Evolutionary conservation across 257 asterid species (phyloP), one percentile per base, ranked within the genome.

Genomic region (Coffea canephora): DNA sequence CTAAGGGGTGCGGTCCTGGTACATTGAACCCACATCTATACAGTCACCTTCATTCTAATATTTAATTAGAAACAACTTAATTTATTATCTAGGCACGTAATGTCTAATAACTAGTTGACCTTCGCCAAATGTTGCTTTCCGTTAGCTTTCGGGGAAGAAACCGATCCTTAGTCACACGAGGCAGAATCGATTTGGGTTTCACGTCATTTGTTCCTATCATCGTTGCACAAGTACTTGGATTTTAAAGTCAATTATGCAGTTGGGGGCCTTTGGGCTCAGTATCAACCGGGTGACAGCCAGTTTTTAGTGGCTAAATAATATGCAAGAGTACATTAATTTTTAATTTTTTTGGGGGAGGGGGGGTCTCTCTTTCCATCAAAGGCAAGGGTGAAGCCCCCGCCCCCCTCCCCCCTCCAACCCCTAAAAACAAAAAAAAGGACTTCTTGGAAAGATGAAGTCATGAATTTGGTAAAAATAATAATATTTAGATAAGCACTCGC

Each of bases 21-120:
- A n/a, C 86, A 71, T 76, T 79, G 86, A 75, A 83, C 49, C 64
- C 34, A 48, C 16, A 73, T 23, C 41, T 27, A 16, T 54, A 21
- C 11, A 39, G 79, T 82, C 82, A 10, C 54, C 66, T 78, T 78
- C 82, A 46, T 18, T 14, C 9, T 64, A 69, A 11, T 71, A 21
- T 76, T 59, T n/a, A 79, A 65, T 64, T 41, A 25, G 62, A 70
- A 18, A 65, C 31, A 59, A 70, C 52, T 25, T 77, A 74, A 71
- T 61, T 48, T 79, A 10, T 41, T 75, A 15, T 23, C 14, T 23
- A 67, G 6, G 9, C 6, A 39, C 10, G 18, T 70, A 59, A 59
- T 61, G 45, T 4, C 59, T 61, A 75, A 75, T 61, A 41, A 75
- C 62, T 8, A 72, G 82, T 79, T 79, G 78, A 73, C 74, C 67